Evolutionary conservation across 78 protist species (phyloP).

Genomic region (Dictyostelium brefeldianum): DNA sequence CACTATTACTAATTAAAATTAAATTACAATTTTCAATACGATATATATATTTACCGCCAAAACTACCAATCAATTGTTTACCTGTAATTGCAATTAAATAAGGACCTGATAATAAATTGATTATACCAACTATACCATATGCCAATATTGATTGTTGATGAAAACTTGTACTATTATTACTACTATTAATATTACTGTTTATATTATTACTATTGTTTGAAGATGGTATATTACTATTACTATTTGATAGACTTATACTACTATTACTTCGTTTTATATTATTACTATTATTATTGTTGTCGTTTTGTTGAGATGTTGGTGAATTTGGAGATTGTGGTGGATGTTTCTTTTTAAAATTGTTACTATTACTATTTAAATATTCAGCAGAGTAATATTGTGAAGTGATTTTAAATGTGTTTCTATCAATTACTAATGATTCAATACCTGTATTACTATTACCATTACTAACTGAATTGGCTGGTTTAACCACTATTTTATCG

Average conservation of each 20-base stretch:
- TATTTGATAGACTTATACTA: not conserved
- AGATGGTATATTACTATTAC: not conserved
- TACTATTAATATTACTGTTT: not conserved
- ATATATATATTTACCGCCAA: constrained; percentile 8
- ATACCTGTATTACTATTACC: not conserved
- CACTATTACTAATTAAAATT: not conserved
- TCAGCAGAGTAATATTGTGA: not conserved
- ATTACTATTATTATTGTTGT: no score
- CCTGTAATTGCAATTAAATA: constrained; percentile 32
- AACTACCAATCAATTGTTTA: constrained; percentile 26
- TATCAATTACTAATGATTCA: constrained; percentile 18
- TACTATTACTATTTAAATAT: not conserved
- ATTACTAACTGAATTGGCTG: constrained; percentile 14
- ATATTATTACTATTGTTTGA: no score
- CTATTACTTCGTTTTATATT: not conserved
- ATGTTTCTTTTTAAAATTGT: not conserved
- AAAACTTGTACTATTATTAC: not conserved
- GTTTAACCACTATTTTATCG: constrained; percentile 25
- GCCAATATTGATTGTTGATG: constrained; percentile 37
- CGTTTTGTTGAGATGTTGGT: no score
- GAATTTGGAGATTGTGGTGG: no score
- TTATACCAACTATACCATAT: constrained; percentile 70
- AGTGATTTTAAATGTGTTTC: not conserved
- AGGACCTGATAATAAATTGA: constrained; percentile 68
- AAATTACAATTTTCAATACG: not conserved